Base-by-base conservation (phyloP, 2,329 filamentous ascomycete species). In the Monosporascus sp. region DNA sequence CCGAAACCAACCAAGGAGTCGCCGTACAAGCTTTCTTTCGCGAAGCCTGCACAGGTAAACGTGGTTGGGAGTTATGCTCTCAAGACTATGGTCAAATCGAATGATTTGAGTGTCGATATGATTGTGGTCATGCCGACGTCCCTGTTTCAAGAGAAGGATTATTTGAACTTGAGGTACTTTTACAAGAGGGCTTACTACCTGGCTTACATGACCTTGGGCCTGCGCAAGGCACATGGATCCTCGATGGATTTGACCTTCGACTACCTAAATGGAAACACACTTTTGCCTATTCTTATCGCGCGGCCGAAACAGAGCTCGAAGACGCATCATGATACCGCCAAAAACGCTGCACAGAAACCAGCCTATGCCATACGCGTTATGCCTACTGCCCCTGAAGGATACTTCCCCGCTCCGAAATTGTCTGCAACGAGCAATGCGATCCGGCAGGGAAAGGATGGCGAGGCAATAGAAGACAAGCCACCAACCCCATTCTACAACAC, bases 181-280 rank as follows among this genome's bases (percentile, higher is more conserved):
- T 92, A 97, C 74, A 95, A 96, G 65, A 80, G 92, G 58, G 89
- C 94, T 14, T 97, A 93, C 71, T 97, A 95, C 66, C 75, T 97
- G 49, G 90, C 92, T 37, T 90, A 88, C 59, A 75, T 97, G 52
- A 85, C 91, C 15, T 84, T 83, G 31, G 84, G 81, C 5, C 74
- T 97, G 50, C 83, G 84, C 58, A 75, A 80, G 38, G 72, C 79
- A 3, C 70, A 85, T 46, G 74, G 73, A 4, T 69, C 79, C 17
- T 72, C 74, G 1, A 78, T 87, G 60, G 75, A 81, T 15, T 63
- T 89, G 45, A 74, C 74, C 5, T 95, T 87, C 69, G 82, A 83
- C 54, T 77, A 80, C 58, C 74, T 90, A 49, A 79, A 90, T 65
- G 88, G 88, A 58, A 93, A 95, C 66, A 78, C 76, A 56, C 78